Evolutionary conservation across 1,284 basidiomycete genomes (phyloP), one percentile per base, ranked within the genome.

Genomic region (Naganishia sp.): DNA sequence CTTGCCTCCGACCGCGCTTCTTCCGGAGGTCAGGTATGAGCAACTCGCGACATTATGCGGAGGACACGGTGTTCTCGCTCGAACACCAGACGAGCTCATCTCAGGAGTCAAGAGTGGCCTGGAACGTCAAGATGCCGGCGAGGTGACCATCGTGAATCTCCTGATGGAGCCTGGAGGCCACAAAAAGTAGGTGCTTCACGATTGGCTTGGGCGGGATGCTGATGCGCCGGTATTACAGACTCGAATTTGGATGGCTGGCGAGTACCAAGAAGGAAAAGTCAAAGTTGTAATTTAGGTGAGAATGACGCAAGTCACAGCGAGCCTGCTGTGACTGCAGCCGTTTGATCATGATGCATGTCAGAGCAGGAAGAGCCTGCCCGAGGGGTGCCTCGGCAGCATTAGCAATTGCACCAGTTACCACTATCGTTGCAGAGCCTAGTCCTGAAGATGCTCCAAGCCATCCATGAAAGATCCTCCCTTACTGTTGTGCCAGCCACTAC

Each of bases 1-100:
- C 6, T 62, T 71, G 25, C 70, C 70, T 11, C 70, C 70, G 2
- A 71, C 70, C 0, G 70, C 70, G 17, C 62, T 71, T 23, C 65
- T 68, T 9, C 70, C 70, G 6, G 68, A 70, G 28, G 63, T 71
- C 35, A 61, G 57, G 18, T 71, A 71, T 49, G 70, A 71, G n/a
- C 58, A 62, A 6, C 54, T 71, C 13, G 65, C 67, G 1, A 52
- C 53, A 2, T 49, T 69, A 3, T 68, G 69, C 6, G 68, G 70
- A 5, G 70, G 70, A 11, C 42, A 60, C 21, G 70, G 70, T 18
- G 57, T 53, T 47, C 62, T 67, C 11, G 70, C 67, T 11, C 62
- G 64, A 6, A 71, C 68, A 9, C 58, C 58, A 6, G 57, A 67
- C 9, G 70, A 71, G 47, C 68, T 71, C 6, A 43, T 52, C 35